Conservation (phyloP, 176 grass and related monocot species). For the Raddia guianensis region DNA sequence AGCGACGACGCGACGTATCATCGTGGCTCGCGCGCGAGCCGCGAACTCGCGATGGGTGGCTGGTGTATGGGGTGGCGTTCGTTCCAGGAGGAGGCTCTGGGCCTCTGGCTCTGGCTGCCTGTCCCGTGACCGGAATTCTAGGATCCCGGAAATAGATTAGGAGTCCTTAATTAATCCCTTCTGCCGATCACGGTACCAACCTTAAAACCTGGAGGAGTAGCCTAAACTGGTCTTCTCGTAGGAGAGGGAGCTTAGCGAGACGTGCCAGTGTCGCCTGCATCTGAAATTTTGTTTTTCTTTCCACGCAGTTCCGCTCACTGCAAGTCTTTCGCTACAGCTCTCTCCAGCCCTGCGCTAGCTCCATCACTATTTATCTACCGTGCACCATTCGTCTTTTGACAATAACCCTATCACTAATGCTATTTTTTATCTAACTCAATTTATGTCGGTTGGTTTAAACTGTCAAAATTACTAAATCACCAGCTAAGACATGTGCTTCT, state of each 20-base stretch:
- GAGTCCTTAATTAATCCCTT: too few species aligned
- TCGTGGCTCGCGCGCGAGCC: neutral
- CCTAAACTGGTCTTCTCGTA: neutral
- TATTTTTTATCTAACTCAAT: too few species aligned
- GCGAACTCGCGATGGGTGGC: too few species aligned
- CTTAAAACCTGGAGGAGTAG: neutral
- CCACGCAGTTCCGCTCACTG: neutral
- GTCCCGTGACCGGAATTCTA: constrained; percentile 23
- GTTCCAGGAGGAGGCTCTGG: neutral
- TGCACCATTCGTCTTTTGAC: too few species aligned
- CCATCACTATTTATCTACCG: too few species aligned
- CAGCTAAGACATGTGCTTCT: too few species aligned
- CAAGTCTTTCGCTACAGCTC: neutral
- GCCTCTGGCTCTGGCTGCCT: neutral
- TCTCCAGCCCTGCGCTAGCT: too few species aligned
- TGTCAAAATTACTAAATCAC: too few species aligned
- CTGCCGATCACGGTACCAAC: neutral
- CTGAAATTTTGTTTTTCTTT: constrained; percentile 19
- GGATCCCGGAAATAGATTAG: constrained; percentile 29
- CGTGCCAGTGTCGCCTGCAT: neutral
- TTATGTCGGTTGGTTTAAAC: too few species aligned
- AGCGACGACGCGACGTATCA: neutral
- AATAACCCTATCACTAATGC: too few species aligned
- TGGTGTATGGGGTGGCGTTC: neutral
- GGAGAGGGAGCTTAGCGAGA: too few species aligned